Evolutionary conservation across 2,329 filamentous ascomycete genomes (phyloP).

Genomic region (Zymoseptoria tritici): DNA sequence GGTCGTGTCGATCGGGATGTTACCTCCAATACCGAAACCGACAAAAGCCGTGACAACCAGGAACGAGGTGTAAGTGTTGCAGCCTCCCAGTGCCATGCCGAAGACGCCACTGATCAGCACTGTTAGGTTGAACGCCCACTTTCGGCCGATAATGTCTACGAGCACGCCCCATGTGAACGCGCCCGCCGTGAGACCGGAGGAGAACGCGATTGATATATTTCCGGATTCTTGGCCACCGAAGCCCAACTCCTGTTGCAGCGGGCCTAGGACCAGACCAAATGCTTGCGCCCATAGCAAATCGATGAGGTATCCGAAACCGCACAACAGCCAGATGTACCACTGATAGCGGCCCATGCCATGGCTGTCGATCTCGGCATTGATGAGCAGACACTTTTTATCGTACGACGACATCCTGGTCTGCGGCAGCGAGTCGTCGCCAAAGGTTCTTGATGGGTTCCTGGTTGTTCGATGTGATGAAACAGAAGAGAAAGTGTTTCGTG

Average conservation of each 20-base stretch:
- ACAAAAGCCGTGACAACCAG: slow-evolving; percentile 48
- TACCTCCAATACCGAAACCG: slow-evolving; percentile 46
- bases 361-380: slow-evolving; percentile 44
- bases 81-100: slow-evolving; percentile 45
- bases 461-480: not conserved
- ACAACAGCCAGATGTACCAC: slow-evolving; percentile 45
- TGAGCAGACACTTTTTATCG: slow-evolving; percentile 39
- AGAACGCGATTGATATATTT: slow-evolving; percentile 46
- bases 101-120: slow-evolving; percentile 50
- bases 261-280: slow-evolving; percentile 48
- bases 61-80: slow-evolving; percentile 45
- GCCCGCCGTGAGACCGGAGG: slow-evolving; percentile 47
- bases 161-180: slow-evolving; percentile 51
- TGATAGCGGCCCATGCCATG: slow-evolving; percentile 50
- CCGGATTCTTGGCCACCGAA: slow-evolving; percentile 40
- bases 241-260: slow-evolving; percentile 50
- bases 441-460: not conserved
- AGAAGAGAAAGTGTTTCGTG: not conserved
- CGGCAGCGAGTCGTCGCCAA: not conserved
- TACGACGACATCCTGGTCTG: not conserved
- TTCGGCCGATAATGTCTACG: slow-evolving; percentile 47
- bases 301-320: slow-evolving; percentile 49
- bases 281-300: slow-evolving; percentile 54
- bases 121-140: slow-evolving; percentile 53
- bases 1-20: slow-evolving; percentile 50